These are phyloP conservation scores for Aphanomyces astaci DNA, from an alignment of 352 stramenopile species.

Conservation along the genomic window DNA sequence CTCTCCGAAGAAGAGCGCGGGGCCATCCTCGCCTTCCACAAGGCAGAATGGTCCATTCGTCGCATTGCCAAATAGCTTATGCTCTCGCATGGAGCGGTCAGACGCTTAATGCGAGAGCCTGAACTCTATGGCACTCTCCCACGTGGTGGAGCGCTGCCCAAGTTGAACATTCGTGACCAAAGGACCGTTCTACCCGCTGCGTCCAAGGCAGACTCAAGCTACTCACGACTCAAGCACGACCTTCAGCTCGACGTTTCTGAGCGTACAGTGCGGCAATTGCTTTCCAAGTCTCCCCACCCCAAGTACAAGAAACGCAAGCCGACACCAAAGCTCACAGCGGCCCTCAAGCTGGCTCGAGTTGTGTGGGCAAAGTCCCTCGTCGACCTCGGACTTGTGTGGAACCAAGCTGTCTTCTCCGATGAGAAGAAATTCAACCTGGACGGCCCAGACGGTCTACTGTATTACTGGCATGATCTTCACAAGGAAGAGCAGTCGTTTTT, in stretches of 20 bases:
- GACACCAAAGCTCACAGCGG: neutral
- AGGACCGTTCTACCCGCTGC: neutral
- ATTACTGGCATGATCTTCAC: constrained; percentile 25
- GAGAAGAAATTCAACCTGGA: constrained; percentile 30
- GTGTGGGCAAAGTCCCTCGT: neutral
- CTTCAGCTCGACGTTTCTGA: neutral
- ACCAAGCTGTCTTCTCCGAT: constrained; percentile 22
- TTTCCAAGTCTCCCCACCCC: neutral
- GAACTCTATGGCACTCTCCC: neutral
- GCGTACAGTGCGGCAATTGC: neutral
- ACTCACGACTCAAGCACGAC: neutral
- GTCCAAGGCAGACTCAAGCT: neutral
- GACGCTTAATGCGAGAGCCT: neutral
- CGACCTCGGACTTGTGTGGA: neutral
- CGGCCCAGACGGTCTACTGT: constrained; percentile 21
- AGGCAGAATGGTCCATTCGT: neutral
- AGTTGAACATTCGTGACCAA: neutral
- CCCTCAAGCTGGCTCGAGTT: neutral
- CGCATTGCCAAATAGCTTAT: neutral
- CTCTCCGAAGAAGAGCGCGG: neutral
- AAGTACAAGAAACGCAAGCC: neutral
- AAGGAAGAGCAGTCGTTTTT: neutral
- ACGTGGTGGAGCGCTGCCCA: neutral
- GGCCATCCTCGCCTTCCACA: neutral
- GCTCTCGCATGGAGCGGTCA: neutral